These are phyloP conservation scores for Lupinus albus DNA, from an alignment of 306 rosid genomes.

Conservation along the genomic window DNA sequence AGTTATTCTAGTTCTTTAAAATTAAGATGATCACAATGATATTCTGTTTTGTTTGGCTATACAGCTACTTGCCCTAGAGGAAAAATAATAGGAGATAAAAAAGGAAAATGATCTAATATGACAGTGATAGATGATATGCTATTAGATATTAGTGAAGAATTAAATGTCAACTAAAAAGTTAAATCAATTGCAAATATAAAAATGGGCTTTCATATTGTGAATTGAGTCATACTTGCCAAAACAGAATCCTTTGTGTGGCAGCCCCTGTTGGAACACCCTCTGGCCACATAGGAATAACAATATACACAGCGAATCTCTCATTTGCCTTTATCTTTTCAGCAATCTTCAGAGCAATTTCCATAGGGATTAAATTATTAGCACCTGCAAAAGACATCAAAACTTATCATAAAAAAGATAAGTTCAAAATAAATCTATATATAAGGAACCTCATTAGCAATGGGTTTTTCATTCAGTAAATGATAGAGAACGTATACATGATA, in stretches of 20 bases:
- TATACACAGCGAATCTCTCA: conserved; percentile 91
- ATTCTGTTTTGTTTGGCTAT: conserved; percentile 10
- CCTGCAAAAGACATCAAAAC: conserved; percentile 56
- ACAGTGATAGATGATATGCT: neutral
- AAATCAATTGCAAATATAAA: conserved; percentile 16
- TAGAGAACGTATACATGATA: conserved; percentile 1
- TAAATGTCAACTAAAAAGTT: conserved; percentile 24
- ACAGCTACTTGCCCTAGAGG: neutral
- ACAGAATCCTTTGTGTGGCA: conserved; percentile 92
- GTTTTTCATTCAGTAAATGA: neutral
- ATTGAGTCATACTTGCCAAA: conserved; percentile 82
- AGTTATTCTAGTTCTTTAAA: neutral
- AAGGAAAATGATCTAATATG: conserved; percentile 2
- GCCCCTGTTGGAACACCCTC: conserved; percentile 93
- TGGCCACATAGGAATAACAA: conserved; percentile 98
- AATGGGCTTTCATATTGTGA: conserved; percentile 30
- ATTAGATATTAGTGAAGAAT: conserved; percentile 3
- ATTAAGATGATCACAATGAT: neutral
- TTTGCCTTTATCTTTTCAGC: conserved; percentile 80
- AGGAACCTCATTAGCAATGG: conserved; percentile 14
- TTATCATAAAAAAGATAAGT: conserved; percentile 19
- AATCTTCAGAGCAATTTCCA: conserved; percentile 98
- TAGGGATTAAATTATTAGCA: conserved; percentile 90
- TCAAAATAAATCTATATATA: conserved; percentile 8
- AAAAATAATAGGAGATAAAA: conserved; percentile 1